Conservation (phyloP, 371 early-diverging fungal species). For the Sporodiniella umbellata region DNA sequence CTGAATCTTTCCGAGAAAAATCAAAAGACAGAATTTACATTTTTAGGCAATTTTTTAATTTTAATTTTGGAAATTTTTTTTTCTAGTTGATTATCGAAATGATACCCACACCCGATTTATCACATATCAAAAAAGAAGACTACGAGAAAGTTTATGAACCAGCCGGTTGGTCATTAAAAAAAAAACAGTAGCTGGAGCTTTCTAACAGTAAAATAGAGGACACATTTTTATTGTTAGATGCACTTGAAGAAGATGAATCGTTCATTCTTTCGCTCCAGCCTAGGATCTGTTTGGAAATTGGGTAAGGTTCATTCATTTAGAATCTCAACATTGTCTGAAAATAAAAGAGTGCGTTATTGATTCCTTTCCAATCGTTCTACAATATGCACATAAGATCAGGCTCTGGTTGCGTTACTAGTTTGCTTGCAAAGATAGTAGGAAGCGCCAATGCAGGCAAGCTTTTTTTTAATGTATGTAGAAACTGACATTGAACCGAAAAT, state of each 20-base stretch:
- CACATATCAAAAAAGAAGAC: constrained; percentile 65
- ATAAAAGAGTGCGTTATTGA: no score
- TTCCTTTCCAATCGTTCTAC: no score
- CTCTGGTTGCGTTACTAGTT: constrained; percentile 82
- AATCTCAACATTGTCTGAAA: not conserved
- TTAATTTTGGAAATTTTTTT: no score
- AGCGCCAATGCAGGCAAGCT: constrained; percentile 21
- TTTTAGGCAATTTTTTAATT: constrained; percentile 4
- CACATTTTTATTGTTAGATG: constrained; percentile 89
- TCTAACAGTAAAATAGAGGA: constrained; percentile 61
- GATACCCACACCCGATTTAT: constrained; percentile 75
- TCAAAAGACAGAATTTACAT: not conserved
- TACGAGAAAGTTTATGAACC: constrained; percentile 84
- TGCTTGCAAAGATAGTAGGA: constrained; percentile 63
- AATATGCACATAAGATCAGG: no score
- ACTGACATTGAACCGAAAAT: not conserved
- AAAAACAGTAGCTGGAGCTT: not conserved
- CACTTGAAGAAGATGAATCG: constrained; percentile 75
- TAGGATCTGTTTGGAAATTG: constrained; percentile 79
- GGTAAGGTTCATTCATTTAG: constrained; percentile 40
- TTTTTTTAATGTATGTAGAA: no score
- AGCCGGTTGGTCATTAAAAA: constrained; percentile 54
- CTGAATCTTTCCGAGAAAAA: not conserved
- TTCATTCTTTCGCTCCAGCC: constrained; percentile 56
- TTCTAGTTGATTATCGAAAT: no score